Evolutionary conservation across 2,329 filamentous ascomycete species (phyloP), one percentile per base, ranked within the genome.

Genomic region (Arthroderma uncinatum): DNA sequence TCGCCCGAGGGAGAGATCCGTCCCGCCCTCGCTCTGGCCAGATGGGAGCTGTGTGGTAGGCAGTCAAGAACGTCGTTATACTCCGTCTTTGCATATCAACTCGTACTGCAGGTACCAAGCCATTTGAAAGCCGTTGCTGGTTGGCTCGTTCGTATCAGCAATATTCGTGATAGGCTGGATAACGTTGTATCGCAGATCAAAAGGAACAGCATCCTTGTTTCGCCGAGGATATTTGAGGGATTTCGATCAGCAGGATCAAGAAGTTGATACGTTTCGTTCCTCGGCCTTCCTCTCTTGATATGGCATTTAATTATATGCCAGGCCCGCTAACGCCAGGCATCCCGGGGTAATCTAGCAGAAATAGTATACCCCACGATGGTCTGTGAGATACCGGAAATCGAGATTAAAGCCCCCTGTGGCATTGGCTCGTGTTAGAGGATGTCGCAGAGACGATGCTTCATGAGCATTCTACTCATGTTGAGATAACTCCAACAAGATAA

Each of bases 221-320:
- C 14, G 25, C 47, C 47, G 47, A 50, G 7, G 47, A n/a, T 33
- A 50, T 50, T 33, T 50, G 47, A 50, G 47, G 47, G 47, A 50
- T 50, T 34, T 30, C 47, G 47, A 50, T 50, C 47, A 25, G 40
- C 40, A 47, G 40, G 23, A 47, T 23, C 25, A 47, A 47, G 40
- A 28, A 47, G 40, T 47, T 25, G 40, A 47, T 47, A 47, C 25
- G 40, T 47, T 47, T 47, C 40, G 40, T 47, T 47, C 21, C 21
- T 47, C 40, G 21, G 40, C 23, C 19, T 47, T 12, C 14, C 40
- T 25, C 19, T 8, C 40, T 25, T 10, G 21, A 47, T 25, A 21
- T 25, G 6, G 40, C 40, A 47, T 25, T 14, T 47, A 23, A 47
- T 25, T 47, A 47, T 47, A 47, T 47, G 7, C 19, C n/a, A 42